Conservation (phyloP, 495 filamentous ascomycete species). For the Daldinia vernicosa region DNA sequence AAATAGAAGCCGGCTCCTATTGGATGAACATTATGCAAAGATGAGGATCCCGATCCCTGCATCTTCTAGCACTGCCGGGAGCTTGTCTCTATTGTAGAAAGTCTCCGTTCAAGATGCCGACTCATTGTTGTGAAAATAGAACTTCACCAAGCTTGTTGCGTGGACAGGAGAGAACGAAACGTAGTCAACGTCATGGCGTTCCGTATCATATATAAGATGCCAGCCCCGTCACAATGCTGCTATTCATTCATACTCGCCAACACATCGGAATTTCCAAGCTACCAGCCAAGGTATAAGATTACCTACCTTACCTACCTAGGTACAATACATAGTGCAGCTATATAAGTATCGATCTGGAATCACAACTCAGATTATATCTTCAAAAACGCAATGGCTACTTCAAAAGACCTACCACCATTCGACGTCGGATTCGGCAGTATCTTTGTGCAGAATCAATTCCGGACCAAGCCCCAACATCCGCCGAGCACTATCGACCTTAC, state of each 20-base stretch:
- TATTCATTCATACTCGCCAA: background rate
- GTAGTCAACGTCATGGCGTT: background rate
- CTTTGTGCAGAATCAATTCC: constrained; percentile 49
- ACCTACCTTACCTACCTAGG: too few species aligned
- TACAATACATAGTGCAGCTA: background rate
- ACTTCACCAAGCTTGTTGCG: constrained; percentile 3
- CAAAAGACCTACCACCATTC: constrained; percentile 27
- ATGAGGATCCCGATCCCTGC: background rate
- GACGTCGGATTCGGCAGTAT: constrained; percentile 25
- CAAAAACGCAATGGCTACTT: constrained; percentile 16
- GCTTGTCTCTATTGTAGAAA: background rate
- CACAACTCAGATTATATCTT: background rate
- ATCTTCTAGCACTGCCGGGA: background rate
- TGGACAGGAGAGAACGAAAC: background rate
- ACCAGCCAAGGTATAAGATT: background rate
- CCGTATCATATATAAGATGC: constrained; percentile 15
- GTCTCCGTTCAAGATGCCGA: background rate
- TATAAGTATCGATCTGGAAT: background rate
- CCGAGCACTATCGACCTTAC: constrained; percentile 39
- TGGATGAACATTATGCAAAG: constrained; percentile 1
- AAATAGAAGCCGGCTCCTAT: background rate
- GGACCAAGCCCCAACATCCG: constrained; percentile 41
- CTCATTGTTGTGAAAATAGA: background rate
- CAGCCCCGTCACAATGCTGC: background rate
- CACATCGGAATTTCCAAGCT: background rate